These are phyloP conservation scores for Penicillium bovifimosum DNA, from an alignment of 495 filamentous ascomycete species.

Conservation along the genomic window DNA sequence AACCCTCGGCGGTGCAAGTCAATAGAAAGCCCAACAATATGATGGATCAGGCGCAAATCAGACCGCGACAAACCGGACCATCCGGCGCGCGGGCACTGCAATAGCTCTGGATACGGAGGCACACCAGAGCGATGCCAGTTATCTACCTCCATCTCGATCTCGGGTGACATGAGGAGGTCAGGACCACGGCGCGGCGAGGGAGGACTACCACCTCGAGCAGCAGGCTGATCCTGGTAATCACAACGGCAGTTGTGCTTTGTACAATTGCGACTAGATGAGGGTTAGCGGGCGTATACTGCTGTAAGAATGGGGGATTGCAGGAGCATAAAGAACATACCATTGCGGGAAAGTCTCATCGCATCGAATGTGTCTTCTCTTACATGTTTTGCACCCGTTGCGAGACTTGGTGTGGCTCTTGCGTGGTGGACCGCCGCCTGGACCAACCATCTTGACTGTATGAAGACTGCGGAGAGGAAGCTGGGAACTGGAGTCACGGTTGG, in stretches of 20 bases:
- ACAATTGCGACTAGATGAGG: slow-evolving; percentile 73
- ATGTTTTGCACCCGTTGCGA: slow-evolving; percentile 93
- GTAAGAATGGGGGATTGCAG: no score
- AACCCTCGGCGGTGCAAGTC: slow-evolving; percentile 72
- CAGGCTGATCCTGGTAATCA: slow-evolving; percentile 81
- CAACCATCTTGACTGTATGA: slow-evolving; percentile 33
- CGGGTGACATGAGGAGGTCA: slow-evolving; percentile 75
- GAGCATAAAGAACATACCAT: slow-evolving; percentile 57
- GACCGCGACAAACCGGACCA: slow-evolving; percentile 61
- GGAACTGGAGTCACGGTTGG: neutral
- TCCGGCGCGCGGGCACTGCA: slow-evolving; percentile 56
- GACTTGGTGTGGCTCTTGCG: slow-evolving; percentile 92
- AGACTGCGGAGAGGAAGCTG: neutral
- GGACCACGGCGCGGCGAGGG: slow-evolving; percentile 62
- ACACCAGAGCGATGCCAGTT: slow-evolving; percentile 77
- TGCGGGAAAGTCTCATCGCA: slow-evolving; percentile 98
- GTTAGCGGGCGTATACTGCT: slow-evolving; percentile 1
- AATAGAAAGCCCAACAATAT: slow-evolving; percentile 79
- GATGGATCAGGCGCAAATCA: slow-evolving; percentile 84
- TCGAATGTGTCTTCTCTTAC: slow-evolving; percentile 94
- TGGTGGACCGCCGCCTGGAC: slow-evolving; percentile 49
- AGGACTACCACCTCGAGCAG: slow-evolving; percentile 55
- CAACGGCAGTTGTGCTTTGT: slow-evolving; percentile 98
- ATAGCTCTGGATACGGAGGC: slow-evolving; percentile 81
- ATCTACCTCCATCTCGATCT: slow-evolving; percentile 75